phyloP scores from a whole-genome alignment of 306 rosid genomes.

The Sindora glabra region DNA sequence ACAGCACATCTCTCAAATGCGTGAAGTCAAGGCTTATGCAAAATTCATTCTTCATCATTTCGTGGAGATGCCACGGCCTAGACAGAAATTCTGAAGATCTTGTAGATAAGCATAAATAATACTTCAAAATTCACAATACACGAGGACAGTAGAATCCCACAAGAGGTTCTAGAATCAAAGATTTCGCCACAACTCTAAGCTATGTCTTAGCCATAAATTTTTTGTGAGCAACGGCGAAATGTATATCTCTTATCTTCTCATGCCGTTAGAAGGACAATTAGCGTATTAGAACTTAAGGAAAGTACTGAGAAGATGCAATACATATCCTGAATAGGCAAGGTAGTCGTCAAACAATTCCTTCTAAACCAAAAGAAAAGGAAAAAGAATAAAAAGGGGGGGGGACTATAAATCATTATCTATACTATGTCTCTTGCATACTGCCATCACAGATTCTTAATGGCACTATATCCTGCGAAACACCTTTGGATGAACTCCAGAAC shows the following conservation, averaged over 20 bases:
- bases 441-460: constrained; percentile 13
- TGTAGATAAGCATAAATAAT: neutral
- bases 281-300: constrained; percentile 9
- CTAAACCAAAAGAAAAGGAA: constrained; percentile 22
- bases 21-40: no score
- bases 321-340: constrained; percentile 7
- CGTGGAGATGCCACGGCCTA: no score
- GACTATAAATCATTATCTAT: constrained; percentile 7
- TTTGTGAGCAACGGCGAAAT: neutral
- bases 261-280: constrained; percentile 11
- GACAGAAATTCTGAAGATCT: no score
- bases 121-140: neutral
- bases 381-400: no score
- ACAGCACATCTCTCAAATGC: no score
- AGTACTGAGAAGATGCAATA: neutral
- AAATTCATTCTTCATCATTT: no score
- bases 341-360: constrained; percentile 17
- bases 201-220: constrained; percentile 14
- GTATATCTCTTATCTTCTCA: constrained; percentile 11
- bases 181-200: neutral
- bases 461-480: constrained; percentile 8
- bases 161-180: neutral
- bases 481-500: constrained; percentile 23
- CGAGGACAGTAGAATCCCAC: neutral
- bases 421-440: constrained; percentile 6